These are phyloP conservation scores for Pestalotiopsis sp. DNA, from an alignment of 2,329 filamentous ascomycete species.

Conservation along the genomic window DNA sequence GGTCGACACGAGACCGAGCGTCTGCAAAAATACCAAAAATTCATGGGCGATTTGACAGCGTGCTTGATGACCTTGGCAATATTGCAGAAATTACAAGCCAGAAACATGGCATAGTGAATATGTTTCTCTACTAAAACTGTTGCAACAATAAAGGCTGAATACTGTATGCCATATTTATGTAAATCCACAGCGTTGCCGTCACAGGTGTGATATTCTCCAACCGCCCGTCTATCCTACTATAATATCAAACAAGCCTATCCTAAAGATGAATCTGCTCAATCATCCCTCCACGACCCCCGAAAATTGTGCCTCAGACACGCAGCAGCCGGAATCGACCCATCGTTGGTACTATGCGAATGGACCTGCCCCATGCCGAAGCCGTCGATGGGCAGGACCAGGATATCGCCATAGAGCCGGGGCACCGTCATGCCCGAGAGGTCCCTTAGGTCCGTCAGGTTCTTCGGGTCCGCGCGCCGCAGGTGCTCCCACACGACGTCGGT, in stretches of 20 bases:
- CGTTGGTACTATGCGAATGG: constrained; percentile 28
- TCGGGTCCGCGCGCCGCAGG: constrained; percentile 22
- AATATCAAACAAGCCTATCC: background rate
- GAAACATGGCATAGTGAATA: too few relatives aligned
- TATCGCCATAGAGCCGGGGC: constrained; percentile 16
- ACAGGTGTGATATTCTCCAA: too few relatives aligned
- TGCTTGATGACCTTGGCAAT: too few relatives aligned
- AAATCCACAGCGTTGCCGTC: too few relatives aligned
- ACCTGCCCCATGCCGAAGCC: constrained; percentile 28
- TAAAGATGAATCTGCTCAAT: background rate
- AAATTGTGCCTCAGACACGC: constrained; percentile 29
- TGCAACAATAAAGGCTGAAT: too few relatives aligned
- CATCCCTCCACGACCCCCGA: constrained; percentile 20
- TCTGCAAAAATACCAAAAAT: too few relatives aligned
- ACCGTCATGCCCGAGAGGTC: constrained; percentile 16
- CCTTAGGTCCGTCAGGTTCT: constrained; percentile 13
- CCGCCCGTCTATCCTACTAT: background rate
- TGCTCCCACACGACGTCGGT: constrained; percentile 31
- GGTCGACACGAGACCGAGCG: too few relatives aligned
- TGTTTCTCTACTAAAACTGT: too few relatives aligned
- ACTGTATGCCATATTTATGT: too few relatives aligned
- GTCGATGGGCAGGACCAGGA: constrained; percentile 25
- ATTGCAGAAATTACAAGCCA: too few relatives aligned
- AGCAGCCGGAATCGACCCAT: constrained; percentile 23
- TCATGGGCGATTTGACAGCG: too few relatives aligned